Evolutionary conservation across 192 early-diverging fungal species (phyloP).

Genomic region (Umbelopsis ramanniana): DNA sequence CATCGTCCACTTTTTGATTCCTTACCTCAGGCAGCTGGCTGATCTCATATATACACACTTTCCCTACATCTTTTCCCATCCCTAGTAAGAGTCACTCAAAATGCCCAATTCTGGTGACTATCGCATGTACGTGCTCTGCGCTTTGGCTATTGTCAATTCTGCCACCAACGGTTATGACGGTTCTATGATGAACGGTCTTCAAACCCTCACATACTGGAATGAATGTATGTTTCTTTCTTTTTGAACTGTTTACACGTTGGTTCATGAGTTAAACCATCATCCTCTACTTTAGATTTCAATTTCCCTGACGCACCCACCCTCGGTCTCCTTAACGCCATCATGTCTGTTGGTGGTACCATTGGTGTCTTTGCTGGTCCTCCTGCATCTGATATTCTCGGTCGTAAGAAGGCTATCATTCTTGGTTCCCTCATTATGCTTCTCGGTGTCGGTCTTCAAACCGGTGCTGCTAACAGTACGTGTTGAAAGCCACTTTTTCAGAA

Average conservation of each 20-base stretch:
- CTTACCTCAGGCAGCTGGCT: conserved; percentile 6
- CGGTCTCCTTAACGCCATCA: conserved; percentile 21
- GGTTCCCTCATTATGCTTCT: conserved; percentile 18
- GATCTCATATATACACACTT: not conserved
- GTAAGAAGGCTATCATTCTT: conserved; percentile 23
- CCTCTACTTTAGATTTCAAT: not conserved
- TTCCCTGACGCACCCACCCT: not conserved
- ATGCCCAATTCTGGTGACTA: conserved; percentile 14
- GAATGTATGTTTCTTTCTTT: not conserved
- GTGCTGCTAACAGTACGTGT: conserved; percentile 3
- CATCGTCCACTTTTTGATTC: not conserved
- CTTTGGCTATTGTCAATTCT: conserved; percentile 20
- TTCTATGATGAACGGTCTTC: conserved; percentile 28
- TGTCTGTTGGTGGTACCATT: conserved; percentile 28
- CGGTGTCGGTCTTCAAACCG: conserved; percentile 24
- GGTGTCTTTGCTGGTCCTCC: conserved; percentile 27
- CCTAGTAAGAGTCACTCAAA: not conserved
- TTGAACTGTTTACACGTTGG: not conserved
- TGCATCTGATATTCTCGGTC: conserved; percentile 22
- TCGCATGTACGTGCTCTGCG: conserved; percentile 17
- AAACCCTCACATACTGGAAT: not conserved
- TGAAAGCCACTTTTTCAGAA: not conserved
- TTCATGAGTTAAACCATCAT: not conserved
- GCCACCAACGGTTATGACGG: conserved; percentile 26
- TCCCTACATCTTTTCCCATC: not conserved